Evolutionary conservation across 2,329 filamentous ascomycete species (phyloP).

Genomic region (Alternaria gaisen): DNA sequence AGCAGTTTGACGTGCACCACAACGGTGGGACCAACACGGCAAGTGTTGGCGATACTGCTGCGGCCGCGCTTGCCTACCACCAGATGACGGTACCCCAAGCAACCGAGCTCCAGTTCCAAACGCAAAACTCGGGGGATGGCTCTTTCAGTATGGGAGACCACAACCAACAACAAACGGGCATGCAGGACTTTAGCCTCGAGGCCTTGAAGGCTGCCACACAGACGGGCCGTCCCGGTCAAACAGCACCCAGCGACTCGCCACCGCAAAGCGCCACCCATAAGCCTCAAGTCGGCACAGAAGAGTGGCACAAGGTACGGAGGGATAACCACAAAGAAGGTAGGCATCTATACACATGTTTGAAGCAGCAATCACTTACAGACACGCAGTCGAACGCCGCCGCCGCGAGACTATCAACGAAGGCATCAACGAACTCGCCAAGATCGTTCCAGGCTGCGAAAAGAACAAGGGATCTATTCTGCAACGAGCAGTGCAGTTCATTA

Average conservation of each 20-base stretch:
- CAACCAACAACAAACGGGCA: constrained; percentile 49
- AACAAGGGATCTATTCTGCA: constrained; percentile 98
- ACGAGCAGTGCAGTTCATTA: constrained; percentile 92
- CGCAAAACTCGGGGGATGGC: constrained; percentile 54
- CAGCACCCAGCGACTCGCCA: constrained; percentile 46
- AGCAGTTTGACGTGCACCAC: constrained; percentile 57
- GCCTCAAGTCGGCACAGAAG: constrained; percentile 91
- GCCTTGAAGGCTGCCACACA: constrained; percentile 59
- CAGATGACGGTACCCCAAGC: constrained; percentile 66
- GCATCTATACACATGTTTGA: constrained; percentile 28
- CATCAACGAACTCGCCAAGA: constrained; percentile 97
- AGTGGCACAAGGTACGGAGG: constrained; percentile 97
- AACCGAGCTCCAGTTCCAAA: constrained; percentile 63
- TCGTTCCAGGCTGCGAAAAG: constrained; percentile 97
- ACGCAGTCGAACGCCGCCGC: constrained; percentile 87
- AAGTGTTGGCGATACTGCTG: constrained; percentile 66
- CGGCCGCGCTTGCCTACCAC: constrained; percentile 63
- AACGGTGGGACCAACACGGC: constrained; percentile 62
- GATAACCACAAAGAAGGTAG: constrained; percentile 99
- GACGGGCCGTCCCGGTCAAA: constrained; percentile 57
- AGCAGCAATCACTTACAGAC: constrained; percentile 13
- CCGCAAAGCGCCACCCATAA: constrained; percentile 61
- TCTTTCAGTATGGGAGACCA: constrained; percentile 57
- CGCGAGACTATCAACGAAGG: constrained; percentile 99
- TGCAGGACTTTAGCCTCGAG: constrained; percentile 57